phyloP scores from a whole-genome alignment of 208 protist species.

The Leptomonas seymouri region DNA sequence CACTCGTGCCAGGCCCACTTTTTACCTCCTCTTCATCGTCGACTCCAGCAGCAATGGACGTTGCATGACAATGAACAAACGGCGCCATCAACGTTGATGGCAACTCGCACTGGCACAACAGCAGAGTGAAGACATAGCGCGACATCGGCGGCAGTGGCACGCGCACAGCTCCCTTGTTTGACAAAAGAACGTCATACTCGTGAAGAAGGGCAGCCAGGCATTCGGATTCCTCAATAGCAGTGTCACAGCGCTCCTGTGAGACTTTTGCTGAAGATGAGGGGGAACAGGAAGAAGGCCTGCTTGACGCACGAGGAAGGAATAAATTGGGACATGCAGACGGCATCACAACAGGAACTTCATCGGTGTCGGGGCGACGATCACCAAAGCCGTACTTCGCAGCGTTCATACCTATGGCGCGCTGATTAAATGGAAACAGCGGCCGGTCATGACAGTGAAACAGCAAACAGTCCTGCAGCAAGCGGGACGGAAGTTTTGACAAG shows the following conservation, averaged over 20 bases:
- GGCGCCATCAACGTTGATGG: constrained; percentile 22
- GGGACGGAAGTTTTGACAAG: constrained; percentile 19
- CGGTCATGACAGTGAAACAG: constrained; percentile 43
- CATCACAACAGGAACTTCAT: neutral
- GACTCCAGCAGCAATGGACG: neutral
- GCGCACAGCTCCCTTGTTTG: constrained; percentile 43
- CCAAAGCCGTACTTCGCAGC: neutral
- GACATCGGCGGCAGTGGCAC: constrained; percentile 43
- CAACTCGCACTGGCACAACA: constrained; percentile 38
- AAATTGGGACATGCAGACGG: neutral
- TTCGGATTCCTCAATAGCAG: constrained; percentile 20
- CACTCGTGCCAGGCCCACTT: neutral
- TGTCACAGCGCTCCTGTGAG: neutral
- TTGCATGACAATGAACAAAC: constrained; percentile 19
- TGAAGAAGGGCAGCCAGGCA: constrained; percentile 16
- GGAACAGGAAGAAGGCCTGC: neutral
- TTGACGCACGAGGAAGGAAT: neutral
- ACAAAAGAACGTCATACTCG: constrained; percentile 33
- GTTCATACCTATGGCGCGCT: neutral
- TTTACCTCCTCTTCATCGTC: neutral
- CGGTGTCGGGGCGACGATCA: neutral
- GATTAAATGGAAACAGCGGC: constrained; percentile 26
- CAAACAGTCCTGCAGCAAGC: constrained; percentile 35
- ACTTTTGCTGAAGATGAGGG: neutral
- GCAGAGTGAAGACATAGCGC: constrained; percentile 49